A percentile compares a stretch with the other conserved stretches of the same genome.
Conservation (phyloP, 192 early-diverging fungal genomes). For the Thoreauomyces humboldtii region DNA sequence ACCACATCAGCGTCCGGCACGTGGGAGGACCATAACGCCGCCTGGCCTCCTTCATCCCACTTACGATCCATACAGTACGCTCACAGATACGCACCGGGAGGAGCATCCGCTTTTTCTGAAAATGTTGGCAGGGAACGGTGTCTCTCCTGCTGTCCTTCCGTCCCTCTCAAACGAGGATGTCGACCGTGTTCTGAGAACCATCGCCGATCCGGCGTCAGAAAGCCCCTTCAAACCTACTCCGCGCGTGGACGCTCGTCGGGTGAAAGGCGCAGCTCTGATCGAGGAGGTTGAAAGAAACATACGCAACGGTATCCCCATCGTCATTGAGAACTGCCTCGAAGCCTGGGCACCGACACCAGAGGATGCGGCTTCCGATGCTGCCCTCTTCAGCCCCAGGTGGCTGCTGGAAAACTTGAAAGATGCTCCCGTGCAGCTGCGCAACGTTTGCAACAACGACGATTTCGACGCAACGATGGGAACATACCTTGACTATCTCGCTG, state of each 20-base stretch:
- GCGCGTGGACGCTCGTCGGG: background rate
- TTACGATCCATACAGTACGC: too few relatives aligned
- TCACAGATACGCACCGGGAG: too few relatives aligned
- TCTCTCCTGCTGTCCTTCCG: too few relatives aligned
- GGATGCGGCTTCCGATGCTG: background rate
- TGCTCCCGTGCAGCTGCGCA: background rate
- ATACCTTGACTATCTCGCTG: slow-evolving; percentile 8
- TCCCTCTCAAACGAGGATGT: too few relatives aligned
- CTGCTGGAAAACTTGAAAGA: background rate
- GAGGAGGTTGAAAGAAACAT: slow-evolving; percentile 6
- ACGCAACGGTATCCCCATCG: slow-evolving; percentile 6
- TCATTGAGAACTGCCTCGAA: slow-evolving; percentile 16
- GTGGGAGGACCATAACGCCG: too few relatives aligned
- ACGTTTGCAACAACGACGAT: slow-evolving; percentile 4
- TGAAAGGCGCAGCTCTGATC: background rate
- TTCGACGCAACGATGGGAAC: slow-evolving; percentile 4
- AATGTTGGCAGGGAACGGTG: too few relatives aligned
- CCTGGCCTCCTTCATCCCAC: too few relatives aligned
- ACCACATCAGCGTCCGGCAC: too few relatives aligned
- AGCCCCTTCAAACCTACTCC: slow-evolving; percentile 5
- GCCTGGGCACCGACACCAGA: background rate
- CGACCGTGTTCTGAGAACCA: too few relatives aligned
- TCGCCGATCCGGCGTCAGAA: too few relatives aligned
- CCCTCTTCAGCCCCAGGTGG: slow-evolving; percentile 11
- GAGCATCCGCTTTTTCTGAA: too few relatives aligned